Evolutionary conservation across 1,284 basidiomycete species (phyloP).

Genomic region (Melampsora abietis-canadensis): DNA sequence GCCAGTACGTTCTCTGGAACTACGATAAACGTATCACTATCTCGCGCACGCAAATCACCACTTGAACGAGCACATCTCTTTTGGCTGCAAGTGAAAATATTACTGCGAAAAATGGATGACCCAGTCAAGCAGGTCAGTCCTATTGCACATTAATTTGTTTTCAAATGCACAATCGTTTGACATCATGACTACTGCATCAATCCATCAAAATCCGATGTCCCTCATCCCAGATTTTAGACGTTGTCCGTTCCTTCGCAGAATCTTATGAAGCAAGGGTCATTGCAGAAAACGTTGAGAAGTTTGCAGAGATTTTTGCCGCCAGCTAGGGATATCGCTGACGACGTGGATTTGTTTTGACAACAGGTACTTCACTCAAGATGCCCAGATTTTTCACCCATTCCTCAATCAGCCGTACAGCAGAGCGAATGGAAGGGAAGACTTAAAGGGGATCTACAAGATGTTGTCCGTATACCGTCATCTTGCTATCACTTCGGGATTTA

Average conservation of each 20-base stretch:
- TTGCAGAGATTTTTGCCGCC: background rate
- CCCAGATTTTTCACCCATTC: conserved; percentile 10
- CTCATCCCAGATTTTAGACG: conserved; percentile 12
- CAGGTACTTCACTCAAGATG: conserved; percentile 36
- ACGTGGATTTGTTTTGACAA: background rate
- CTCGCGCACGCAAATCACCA: too few species aligned
- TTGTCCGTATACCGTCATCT: background rate
- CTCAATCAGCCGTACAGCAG: conserved; percentile 24
- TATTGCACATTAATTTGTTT: background rate
- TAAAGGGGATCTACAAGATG: conserved; percentile 22
- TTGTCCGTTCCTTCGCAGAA: conserved; percentile 22
- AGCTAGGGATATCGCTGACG: too few species aligned
- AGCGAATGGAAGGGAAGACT: conserved; percentile 22
- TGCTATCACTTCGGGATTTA: background rate
- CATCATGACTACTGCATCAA: too few species aligned
- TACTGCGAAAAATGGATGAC: conserved; percentile 6
- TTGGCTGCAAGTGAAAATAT: too few species aligned
- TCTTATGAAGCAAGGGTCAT: conserved; percentile 9
- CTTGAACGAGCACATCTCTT: too few species aligned
- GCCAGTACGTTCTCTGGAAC: too few species aligned
- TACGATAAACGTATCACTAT: too few species aligned
- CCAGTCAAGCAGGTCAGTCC: conserved; percentile 28
- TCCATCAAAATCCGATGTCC: too few species aligned
- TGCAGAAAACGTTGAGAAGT: conserved; percentile 23
- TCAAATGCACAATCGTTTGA: too few species aligned